Evolutionary conservation across 768 basidiomycete species (phyloP).

Genomic region (Plicaturopsis crispa): DNA sequence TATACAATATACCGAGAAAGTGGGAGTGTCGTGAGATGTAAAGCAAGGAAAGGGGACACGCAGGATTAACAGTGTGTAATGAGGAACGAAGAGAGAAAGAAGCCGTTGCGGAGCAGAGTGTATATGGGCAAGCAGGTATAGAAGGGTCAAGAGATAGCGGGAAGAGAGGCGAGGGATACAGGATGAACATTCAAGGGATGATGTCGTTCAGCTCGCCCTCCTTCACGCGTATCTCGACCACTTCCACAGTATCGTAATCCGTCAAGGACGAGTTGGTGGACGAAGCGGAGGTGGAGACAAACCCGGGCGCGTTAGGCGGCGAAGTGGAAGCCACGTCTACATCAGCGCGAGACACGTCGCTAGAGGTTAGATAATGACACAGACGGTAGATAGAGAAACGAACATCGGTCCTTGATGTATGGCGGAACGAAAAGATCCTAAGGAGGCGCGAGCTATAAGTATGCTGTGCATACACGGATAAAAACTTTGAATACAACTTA

Average conservation of each 20-base stretch:
- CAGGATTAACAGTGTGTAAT: too few relatives aligned
- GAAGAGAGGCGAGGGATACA: background rate
- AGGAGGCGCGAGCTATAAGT: slow-evolving; percentile 6
- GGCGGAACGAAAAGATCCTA: slow-evolving; percentile 85
- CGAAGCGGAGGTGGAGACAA: slow-evolving; percentile 61
- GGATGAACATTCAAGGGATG: too few relatives aligned
- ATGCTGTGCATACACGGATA: background rate
- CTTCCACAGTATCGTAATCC: slow-evolving; percentile 73
- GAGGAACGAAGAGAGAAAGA: too few relatives aligned
- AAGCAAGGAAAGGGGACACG: too few relatives aligned
- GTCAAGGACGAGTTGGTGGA: slow-evolving; percentile 59
- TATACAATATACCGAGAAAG: too few relatives aligned
- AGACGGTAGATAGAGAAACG: slow-evolving; percentile 26
- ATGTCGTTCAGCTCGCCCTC: slow-evolving; percentile 74
- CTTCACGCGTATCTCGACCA: slow-evolving; percentile 78
- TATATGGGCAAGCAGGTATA: too few relatives aligned
- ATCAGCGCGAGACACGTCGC: slow-evolving; percentile 9
- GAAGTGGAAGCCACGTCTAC: slow-evolving; percentile 80
- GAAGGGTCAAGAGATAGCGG: too few relatives aligned
- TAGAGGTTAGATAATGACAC: slow-evolving; percentile 9
- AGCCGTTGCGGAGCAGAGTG: too few relatives aligned
- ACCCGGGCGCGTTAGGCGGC: slow-evolving; percentile 61
- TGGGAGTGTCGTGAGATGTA: too few relatives aligned
- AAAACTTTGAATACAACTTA: slow-evolving; percentile 22
- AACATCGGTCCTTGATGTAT: slow-evolving; percentile 87